Evolutionary conservation across 164 flowering plant genomes (phyloP).

Genomic region (Euptelea pleiosperma): DNA sequence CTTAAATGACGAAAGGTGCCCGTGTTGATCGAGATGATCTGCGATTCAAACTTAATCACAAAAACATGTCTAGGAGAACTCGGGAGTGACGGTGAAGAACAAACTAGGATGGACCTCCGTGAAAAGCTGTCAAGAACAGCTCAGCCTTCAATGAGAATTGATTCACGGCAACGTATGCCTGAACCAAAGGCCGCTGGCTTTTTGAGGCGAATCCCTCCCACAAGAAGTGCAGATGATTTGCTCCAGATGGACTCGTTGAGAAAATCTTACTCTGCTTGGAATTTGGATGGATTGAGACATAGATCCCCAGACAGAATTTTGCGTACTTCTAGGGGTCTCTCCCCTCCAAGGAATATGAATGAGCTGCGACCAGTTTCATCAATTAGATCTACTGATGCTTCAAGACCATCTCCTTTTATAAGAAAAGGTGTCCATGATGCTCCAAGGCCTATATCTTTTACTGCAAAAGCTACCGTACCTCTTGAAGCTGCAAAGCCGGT

Average conservation of each 20-base stretch:
- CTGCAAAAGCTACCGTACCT: conserved; percentile 35
- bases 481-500: conserved; percentile 38
- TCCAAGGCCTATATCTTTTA: conserved; percentile 37
- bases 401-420: conserved; percentile 35
- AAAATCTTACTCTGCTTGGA: conserved; percentile 53
- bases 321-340: conserved; percentile 41
- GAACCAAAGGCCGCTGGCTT: conserved; percentile 29
- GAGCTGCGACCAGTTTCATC: conserved; percentile 33
- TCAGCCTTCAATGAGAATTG: conserved; percentile 26
- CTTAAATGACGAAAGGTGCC: conserved; percentile 36
- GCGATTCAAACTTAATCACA: conserved; percentile 64
- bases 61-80: conserved; percentile 29
- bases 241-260: conserved; percentile 37
- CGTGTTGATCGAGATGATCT: conserved; percentile 53
- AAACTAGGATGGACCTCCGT: conserved; percentile 48
- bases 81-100: conserved; percentile 21
- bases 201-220: conserved; percentile 33
- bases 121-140: conserved; percentile 52
- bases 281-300: conserved; percentile 48
- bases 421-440: conserved; percentile 37
- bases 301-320: conserved; percentile 61
- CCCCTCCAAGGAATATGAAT: conserved; percentile 44
- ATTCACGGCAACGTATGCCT: conserved; percentile 27
- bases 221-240: conserved; percentile 47
- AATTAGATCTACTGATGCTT: conserved; percentile 41